Evolutionary conservation across 768 basidiomycete genomes (phyloP).

Genomic region (Suillus cothurnatus): DNA sequence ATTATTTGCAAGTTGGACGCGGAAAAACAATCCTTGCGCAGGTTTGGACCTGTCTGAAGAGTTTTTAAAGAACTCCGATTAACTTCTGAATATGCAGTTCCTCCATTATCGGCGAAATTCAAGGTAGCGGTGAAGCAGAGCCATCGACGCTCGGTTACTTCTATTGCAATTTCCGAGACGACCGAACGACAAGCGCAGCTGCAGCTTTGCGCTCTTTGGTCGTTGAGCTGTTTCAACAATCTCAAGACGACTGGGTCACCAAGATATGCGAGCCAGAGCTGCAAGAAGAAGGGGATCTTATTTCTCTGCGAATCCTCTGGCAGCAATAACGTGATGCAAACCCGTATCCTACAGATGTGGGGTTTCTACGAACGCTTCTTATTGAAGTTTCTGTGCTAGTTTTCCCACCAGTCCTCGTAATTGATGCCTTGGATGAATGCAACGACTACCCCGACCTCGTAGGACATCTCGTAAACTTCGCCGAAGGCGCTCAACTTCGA

Average conservation of each 20-base stretch:
- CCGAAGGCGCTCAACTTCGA: too few species aligned
- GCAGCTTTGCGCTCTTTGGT: constrained; percentile 22
- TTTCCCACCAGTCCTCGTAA: not conserved
- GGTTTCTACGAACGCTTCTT: not conserved
- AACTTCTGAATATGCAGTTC: too few species aligned
- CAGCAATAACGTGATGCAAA: not conserved
- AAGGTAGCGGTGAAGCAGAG: too few species aligned
- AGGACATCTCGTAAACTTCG: too few species aligned
- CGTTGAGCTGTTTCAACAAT: constrained; percentile 7
- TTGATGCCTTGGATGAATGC: constrained; percentile 20
- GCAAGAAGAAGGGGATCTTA: not conserved
- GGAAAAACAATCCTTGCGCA: too few species aligned
- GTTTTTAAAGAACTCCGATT: too few species aligned
- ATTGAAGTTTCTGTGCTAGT: not conserved
- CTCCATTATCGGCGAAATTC: too few species aligned
- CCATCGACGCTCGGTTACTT: constrained; percentile 7
- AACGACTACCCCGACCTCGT: not conserved
- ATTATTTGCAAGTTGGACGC: too few species aligned
- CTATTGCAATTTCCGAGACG: constrained; percentile 17
- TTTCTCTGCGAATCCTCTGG: not conserved
- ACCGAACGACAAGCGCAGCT: constrained; percentile 8
- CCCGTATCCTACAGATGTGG: not conserved
- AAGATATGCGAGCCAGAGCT: not conserved
- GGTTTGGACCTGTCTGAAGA: too few species aligned
- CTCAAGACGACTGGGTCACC: not conserved